phyloP scores from a whole-genome alignment of 768 basidiomycete species.

The Kwoniella shandongensis region DNA sequence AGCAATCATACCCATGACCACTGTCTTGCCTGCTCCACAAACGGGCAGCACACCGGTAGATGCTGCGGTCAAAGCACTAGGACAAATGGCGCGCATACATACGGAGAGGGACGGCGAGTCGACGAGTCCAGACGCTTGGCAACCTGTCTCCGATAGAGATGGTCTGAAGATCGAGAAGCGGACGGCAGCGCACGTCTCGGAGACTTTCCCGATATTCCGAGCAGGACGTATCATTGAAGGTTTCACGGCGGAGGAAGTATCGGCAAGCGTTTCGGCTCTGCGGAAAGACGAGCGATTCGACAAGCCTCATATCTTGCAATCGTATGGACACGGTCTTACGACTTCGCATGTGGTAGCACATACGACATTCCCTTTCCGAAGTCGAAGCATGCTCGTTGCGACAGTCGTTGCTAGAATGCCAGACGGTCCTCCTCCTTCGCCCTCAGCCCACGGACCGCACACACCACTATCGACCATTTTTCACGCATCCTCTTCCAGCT shows the following conservation, averaged over 20 bases:
- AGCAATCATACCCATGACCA: slow-evolving; percentile 47
- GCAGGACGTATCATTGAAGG: slow-evolving; percentile 91
- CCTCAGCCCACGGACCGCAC: slow-evolving; percentile 38
- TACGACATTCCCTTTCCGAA: slow-evolving; percentile 84
- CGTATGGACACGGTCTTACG: slow-evolving; percentile 70
- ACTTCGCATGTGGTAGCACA: slow-evolving; percentile 73
- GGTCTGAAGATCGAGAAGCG: slow-evolving; percentile 74
- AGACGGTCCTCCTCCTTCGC: slow-evolving; percentile 49
- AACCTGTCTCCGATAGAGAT: slow-evolving; percentile 67
- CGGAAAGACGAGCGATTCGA: slow-evolving; percentile 75
- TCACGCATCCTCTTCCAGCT: slow-evolving; percentile 71
- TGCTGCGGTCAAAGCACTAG: slow-evolving; percentile 71
- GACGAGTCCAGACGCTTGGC: slow-evolving; percentile 66
- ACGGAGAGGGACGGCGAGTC: slow-evolving; percentile 57
- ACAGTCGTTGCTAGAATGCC: slow-evolving; percentile 63
- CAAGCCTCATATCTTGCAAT: slow-evolving; percentile 67
- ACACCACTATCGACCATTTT: slow-evolving; percentile 66
- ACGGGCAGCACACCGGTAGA: slow-evolving; percentile 38
- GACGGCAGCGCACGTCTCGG: slow-evolving; percentile 72
- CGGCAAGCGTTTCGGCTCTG: slow-evolving; percentile 66
- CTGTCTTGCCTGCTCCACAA: slow-evolving; percentile 16
- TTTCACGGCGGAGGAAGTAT: slow-evolving; percentile 87
- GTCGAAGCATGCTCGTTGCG: slow-evolving; percentile 80
- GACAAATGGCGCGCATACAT: slow-evolving; percentile 75
- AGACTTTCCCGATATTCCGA: slow-evolving; percentile 77